Percentiles rank a stretch among this genome's conserved stretches.
Evolutionary conservation across 1,284 basidiomycete genomes (phyloP).

Genomic region (Sutorius eximius): DNA sequence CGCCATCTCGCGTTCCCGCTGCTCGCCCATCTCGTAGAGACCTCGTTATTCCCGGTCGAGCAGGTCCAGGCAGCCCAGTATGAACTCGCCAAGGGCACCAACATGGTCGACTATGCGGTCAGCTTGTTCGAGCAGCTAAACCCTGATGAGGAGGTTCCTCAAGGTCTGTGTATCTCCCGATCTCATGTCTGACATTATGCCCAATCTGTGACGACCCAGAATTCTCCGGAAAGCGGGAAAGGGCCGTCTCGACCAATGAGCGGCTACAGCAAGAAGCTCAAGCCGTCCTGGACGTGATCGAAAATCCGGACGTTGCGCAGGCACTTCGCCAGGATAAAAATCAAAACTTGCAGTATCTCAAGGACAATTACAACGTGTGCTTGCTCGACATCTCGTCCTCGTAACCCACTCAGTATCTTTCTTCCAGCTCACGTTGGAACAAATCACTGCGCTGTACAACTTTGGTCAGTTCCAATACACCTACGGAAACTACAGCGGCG

Average conservation of each 20-base stretch:
- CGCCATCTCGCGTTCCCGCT: conserved; percentile 93
- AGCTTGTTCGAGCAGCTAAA: conserved; percentile 77
- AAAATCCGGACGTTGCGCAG: conserved; percentile 94
- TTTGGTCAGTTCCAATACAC: conserved; percentile 99
- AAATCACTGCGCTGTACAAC: conserved; percentile 96
- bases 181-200: not conserved
- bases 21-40: conserved; percentile 82
- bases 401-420: conserved; percentile 6
- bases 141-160: conserved; percentile 65
- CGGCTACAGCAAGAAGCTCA: conserved; percentile 86
- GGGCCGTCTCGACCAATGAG: conserved; percentile 82
- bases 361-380: conserved; percentile 88
- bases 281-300: conserved; percentile 92
- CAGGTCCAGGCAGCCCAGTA: conserved; percentile 88
- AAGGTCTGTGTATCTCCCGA: conserved; percentile 46
- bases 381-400: conserved; percentile 4
- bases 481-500: conserved; percentile 93
- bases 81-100: conserved; percentile 95
- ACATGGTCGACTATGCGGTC: conserved; percentile 92
- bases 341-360: conserved; percentile 92
- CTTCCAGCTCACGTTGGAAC: conserved; percentile 82
- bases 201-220: conserved; percentile 46
- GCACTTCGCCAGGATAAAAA: conserved; percentile 92
- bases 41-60: conserved; percentile 68
- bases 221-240: conserved; percentile 78